A percentile compares a stretch with the other conserved stretches of the same genome.
Conservation (phyloP, 768 basidiomycete species). For the Mrakia frigida region DNA sequence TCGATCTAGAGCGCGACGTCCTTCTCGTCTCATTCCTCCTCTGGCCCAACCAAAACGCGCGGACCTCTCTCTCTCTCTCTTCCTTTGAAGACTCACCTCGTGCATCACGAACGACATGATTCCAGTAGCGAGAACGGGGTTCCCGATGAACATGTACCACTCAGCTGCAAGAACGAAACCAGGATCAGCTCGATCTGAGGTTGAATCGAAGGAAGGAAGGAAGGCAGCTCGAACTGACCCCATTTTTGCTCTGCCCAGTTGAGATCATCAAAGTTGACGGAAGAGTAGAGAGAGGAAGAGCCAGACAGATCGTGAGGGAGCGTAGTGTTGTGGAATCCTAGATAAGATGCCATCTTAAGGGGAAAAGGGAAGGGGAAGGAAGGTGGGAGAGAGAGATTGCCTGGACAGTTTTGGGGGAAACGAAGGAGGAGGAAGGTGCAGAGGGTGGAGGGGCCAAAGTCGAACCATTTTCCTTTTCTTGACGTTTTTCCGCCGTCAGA, state of each 20-base stretch:
- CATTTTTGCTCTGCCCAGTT: constrained; percentile 30
- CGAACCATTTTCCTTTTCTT: no score
- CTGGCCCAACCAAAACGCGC: not conserved
- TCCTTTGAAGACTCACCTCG: constrained; percentile 58
- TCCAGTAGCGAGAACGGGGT: constrained; percentile 88
- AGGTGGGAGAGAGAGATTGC: not conserved
- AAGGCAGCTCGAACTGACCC: constrained; percentile 23
- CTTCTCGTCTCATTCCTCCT: not conserved
- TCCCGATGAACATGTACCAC: constrained; percentile 81
- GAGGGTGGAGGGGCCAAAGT: no score
- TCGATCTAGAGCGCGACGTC: not conserved
- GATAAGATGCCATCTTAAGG: constrained; percentile 11
- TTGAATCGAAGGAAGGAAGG: not conserved
- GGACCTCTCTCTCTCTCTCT: not conserved
- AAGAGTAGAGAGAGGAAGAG: constrained; percentile 16
- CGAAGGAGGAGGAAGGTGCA: not conserved
- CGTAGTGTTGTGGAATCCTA: constrained; percentile 26
- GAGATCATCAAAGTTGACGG: constrained; percentile 22
- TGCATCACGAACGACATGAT: constrained; percentile 87
- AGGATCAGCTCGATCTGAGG: not conserved
- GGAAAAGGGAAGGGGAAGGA: not conserved
- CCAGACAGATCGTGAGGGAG: constrained; percentile 22
- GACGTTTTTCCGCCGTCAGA: no score
- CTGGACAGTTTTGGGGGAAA: not conserved
- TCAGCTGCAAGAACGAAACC: constrained; percentile 9